phyloP scores from a whole-genome alignment of 805 yeast species.

The Candida koratica region DNA sequence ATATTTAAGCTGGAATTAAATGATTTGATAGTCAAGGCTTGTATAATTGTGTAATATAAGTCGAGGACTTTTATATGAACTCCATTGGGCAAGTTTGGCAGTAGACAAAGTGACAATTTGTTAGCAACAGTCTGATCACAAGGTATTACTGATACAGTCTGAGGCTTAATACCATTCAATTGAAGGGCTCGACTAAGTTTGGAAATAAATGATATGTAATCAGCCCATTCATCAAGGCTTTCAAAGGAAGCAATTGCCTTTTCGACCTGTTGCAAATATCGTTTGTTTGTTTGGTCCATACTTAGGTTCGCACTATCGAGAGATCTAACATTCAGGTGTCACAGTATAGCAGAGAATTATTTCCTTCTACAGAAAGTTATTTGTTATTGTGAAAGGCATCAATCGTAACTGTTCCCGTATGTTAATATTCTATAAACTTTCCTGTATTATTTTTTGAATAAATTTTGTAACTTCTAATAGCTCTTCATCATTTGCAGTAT shows the following conservation, averaged over 20 bases:
- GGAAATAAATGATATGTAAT: conserved; percentile 84
- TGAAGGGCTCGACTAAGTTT: conserved; percentile 68
- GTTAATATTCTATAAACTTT: background rate
- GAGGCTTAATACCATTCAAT: conserved; percentile 23
- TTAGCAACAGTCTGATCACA: conserved; percentile 61
- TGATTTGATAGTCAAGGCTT: conserved; percentile 51
- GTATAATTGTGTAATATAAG: conserved; percentile 68
- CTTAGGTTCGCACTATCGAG: too few species aligned
- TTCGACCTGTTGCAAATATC: conserved; percentile 14
- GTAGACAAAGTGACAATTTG: conserved; percentile 71
- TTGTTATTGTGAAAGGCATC: too few species aligned
- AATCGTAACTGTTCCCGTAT: too few species aligned
- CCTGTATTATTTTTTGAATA: conserved; percentile 23
- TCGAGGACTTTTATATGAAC: conserved; percentile 88
- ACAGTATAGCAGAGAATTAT: too few species aligned
- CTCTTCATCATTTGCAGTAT: conserved; percentile 66
- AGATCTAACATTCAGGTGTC: too few species aligned
- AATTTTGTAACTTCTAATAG: conserved; percentile 46
- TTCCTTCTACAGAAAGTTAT: too few species aligned
- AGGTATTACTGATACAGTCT: conserved; percentile 55
- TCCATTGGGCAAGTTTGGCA: conserved; percentile 85
- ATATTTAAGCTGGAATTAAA: conserved; percentile 54
- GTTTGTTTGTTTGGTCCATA: conserved; percentile 15
- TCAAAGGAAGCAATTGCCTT: conserved; percentile 42
- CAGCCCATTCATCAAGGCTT: conserved; percentile 94